These are phyloP conservation scores for Clavariopsis aquatica DNA, from an alignment of 495 filamentous ascomycete species.

Conservation along the genomic window DNA sequence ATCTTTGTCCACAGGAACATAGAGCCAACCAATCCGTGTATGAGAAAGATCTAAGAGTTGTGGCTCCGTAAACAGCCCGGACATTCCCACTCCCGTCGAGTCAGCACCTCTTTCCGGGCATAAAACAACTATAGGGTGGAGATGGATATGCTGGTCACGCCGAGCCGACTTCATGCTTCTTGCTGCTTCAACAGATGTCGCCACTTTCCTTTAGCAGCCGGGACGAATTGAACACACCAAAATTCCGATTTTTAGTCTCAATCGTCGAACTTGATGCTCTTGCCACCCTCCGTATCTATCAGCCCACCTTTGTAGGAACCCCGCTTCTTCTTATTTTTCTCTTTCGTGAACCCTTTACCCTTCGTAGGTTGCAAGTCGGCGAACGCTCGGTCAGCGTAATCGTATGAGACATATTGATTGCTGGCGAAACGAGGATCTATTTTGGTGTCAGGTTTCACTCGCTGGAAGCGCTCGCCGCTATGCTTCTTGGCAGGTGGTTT, in stretches of 20 bases:
- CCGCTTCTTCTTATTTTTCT: constrained; percentile 97
- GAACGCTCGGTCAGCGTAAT: constrained; percentile 85
- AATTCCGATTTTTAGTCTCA: constrained; percentile 45
- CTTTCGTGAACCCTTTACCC: constrained; percentile 98
- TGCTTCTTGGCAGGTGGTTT: constrained; percentile 10
- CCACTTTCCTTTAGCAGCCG: not conserved
- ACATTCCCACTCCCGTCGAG: no score
- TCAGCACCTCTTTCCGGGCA: not conserved
- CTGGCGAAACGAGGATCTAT: constrained; percentile 63
- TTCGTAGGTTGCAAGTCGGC: constrained; percentile 85
- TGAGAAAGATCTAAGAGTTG: not conserved
- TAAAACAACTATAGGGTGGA: no score
- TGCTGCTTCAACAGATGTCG: no score
- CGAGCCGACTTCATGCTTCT: no score
- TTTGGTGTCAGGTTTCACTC: constrained; percentile 58
- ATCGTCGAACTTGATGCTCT: constrained; percentile 86
- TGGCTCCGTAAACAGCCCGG: not conserved
- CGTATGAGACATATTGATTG: constrained; percentile 78
- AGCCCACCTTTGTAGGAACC: constrained; percentile 51
- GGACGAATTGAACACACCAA: not conserved
- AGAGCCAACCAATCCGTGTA: not conserved
- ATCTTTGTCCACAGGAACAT: not conserved
- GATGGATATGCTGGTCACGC: no score
- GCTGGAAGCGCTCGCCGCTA: constrained; percentile 47
- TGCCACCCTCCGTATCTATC: constrained; percentile 53